Evolutionary conservation across 441 rosid species (phyloP).

Genomic region (Pelargonium myrrhifolium): DNA sequence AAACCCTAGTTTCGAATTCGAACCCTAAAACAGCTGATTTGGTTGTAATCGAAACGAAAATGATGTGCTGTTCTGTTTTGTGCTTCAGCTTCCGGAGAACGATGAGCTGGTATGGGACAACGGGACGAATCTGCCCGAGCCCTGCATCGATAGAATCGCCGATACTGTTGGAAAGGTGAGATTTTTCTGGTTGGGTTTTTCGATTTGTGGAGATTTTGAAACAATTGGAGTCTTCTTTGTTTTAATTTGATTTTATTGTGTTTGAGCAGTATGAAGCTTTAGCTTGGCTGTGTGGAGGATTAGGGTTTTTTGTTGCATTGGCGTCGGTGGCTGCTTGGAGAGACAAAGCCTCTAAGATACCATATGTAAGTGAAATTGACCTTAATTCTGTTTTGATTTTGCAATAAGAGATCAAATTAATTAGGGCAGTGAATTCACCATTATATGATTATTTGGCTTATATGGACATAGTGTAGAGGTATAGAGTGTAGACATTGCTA

Average conservation of each 20-base stretch:
- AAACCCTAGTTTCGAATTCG: conserved; percentile 2
- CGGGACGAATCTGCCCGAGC: conserved; percentile 83
- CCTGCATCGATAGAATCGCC: conserved; percentile 92
- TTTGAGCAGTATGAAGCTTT: conserved; percentile 70
- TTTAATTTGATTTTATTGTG: not conserved
- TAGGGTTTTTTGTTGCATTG: conserved; percentile 63
- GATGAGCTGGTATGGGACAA: conserved; percentile 94
- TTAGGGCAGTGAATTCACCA: no score
- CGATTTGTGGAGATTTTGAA: not conserved
- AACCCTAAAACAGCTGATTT: not conserved
- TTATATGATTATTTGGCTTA: no score
- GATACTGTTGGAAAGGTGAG: conserved; percentile 87
- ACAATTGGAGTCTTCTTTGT: not conserved
- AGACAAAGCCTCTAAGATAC: conserved; percentile 82
- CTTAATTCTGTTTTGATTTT: not conserved
- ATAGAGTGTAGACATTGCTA: no score
- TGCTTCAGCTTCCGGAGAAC: conserved; percentile 57
- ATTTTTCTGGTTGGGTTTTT: not conserved
- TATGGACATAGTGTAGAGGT: no score
- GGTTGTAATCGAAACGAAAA: not conserved
- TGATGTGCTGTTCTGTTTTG: not conserved
- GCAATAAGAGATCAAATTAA: not conserved
- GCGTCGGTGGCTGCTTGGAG: conserved; percentile 68
- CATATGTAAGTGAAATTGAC: conserved; percentile 51
- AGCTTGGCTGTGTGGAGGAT: conserved; percentile 94